Percentiles rank a stretch among this genome's conserved stretches.
Evolutionary conservation across 2,329 filamentous ascomycete genomes (phyloP).

Genomic region (Colletotrichum sp.): DNA sequence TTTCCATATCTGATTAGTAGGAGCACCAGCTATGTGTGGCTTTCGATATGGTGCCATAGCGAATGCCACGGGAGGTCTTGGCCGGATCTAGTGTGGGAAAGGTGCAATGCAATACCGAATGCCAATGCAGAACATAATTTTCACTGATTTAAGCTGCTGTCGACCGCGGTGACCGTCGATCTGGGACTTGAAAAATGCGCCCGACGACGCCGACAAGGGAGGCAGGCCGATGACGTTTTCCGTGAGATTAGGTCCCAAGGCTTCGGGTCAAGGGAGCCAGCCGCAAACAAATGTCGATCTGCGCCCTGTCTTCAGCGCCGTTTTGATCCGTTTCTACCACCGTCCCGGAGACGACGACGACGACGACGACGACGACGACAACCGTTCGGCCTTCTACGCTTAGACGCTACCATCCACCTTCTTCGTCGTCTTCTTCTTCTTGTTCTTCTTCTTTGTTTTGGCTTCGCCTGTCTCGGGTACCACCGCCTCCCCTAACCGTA

Average conservation of each 20-base stretch:
- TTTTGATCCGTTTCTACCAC: not conserved
- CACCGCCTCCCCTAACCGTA: not conserved
- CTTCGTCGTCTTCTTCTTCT: constrained; percentile 19
- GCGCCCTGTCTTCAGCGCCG: not conserved
- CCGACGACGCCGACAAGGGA: not conserved
- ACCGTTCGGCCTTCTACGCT: not conserved
- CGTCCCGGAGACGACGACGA: not conserved
- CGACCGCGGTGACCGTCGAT: not conserved
- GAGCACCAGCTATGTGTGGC: not conserved
- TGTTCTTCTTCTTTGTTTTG: constrained; percentile 31
- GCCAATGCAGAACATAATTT: not conserved
- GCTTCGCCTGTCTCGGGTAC: not conserved
- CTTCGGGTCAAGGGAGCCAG: constrained; percentile 6
- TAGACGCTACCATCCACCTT: not conserved
- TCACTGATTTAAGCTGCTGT: not conserved
- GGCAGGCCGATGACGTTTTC: not conserved
- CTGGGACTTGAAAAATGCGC: not conserved
- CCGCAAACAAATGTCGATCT: not conserved
- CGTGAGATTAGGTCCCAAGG: not conserved
- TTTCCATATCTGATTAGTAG: not conserved
- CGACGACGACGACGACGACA: not conserved
- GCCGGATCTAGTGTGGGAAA: not conserved
- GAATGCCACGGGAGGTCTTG: not conserved
- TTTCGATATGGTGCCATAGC: constrained; percentile 10
- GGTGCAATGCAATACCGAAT: not conserved